Percentiles rank a stretch among this genome's conserved stretches.
These are phyloP conservation scores for Gossypium aridum DNA, from an alignment of 441 rosid genomes.

Conservation along the genomic window DNA sequence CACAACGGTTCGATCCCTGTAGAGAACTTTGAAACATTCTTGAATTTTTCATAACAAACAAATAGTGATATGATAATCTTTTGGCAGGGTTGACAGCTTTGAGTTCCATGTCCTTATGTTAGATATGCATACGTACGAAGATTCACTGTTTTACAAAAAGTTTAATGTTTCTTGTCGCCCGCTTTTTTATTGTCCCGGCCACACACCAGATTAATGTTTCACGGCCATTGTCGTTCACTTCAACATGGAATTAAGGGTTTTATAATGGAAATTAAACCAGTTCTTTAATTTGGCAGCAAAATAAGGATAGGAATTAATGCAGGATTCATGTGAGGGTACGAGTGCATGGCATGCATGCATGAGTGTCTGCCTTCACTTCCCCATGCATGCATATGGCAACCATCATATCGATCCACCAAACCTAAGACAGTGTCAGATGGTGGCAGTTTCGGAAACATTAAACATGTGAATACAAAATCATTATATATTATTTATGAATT, in stretches of 20 bases:
- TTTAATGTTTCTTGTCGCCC: background rate
- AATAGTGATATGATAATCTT: background rate
- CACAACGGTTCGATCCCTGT: background rate
- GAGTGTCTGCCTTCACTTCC: conserved; percentile 30
- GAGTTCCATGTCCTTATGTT: conserved; percentile 11
- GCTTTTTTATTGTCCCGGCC: background rate
- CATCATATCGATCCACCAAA: conserved; percentile 15
- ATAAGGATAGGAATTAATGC: background rate
- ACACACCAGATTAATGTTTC: background rate
- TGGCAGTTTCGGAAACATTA: background rate
- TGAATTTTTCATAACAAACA: background rate
- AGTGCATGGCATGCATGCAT: conserved; percentile 12
- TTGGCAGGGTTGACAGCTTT: conserved; percentile 16
- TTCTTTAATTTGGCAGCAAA: background rate
- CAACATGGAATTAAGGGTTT: background rate
- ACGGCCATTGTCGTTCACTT: background rate
- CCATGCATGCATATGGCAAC: conserved; percentile 29
- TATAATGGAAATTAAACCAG: background rate
- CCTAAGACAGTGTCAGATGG: background rate
- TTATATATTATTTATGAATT: background rate
- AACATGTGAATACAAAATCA: conserved; percentile 1
- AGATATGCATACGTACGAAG: background rate
- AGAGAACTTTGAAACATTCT: background rate
- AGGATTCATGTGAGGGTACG: conserved; percentile 16
- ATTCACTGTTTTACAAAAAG: background rate